Base-by-base conservation (phyloP, 441 rosid genomes). In the Kokia cookei region DNA sequence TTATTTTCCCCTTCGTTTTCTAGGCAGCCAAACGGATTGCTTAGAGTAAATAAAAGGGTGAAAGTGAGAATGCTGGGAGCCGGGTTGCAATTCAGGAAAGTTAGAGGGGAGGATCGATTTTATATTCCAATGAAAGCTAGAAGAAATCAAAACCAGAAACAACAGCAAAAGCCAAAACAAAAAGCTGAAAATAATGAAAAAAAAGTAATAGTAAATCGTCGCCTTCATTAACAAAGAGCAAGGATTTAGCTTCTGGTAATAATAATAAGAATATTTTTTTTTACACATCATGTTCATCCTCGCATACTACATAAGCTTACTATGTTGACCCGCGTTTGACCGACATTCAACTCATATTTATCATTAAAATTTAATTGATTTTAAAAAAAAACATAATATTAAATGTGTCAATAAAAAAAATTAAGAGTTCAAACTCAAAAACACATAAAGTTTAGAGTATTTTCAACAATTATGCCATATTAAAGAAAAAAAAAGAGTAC, bases 61-160 rank as follows among this genome's bases (percentile, higher is more conserved):
- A 12, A 7, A 17, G 54, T 24, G 63, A 73, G 65, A 76, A 81
- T 83, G 86, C 67, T 76, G 79, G 78, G 82, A 32, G 72, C 81
- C 57, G 75, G 78, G 17, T 75, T 72, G 74, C 84, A 76, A 53
- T 72, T 76, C 50, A 45, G 81, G 24, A 51, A 75, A 27, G 73
- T 60, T 35, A 75, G 74, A 17, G 71, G 79, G 2, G 86, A 81
- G 45, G 84, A 83, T 77, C 79, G 67, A 74, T 76, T 76, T 72
- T 78, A 81, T 65, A 64, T 76, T 45, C 84, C 84, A 1, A 76
- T 78, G 17, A 83, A 76, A 74, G 84, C 78, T 29, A 78, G 84
- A 55, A 83, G 76, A 82, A 83, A 83, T 72, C 86, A 59, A 61
- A 76, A 62, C 32, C 80, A 75, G 59, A 75, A 53, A 6, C 73